phyloP scores from a whole-genome alignment of 345 rosid genomes.

The Brassica nigra region DNA sequence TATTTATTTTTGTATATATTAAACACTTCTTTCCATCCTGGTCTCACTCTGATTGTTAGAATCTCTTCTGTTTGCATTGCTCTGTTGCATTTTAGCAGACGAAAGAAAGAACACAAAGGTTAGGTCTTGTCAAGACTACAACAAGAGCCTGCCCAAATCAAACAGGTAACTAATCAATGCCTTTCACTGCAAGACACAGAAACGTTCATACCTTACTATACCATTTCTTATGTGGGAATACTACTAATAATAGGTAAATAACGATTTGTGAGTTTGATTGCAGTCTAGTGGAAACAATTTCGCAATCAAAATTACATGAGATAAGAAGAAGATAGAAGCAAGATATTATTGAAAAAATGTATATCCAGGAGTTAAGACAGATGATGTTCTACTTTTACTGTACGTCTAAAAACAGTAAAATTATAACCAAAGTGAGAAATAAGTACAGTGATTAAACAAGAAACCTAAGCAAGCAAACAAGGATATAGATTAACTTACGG shows the following conservation, averaged over 20 bases:
- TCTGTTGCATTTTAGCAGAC: no score
- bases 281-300: neutral
- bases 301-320: neutral
- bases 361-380: neutral
- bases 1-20: no score
- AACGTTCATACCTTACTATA: no score
- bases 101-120: no score
- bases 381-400: neutral
- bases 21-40: no score
- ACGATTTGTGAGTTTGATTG: neutral
- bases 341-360: conserved; percentile 7
- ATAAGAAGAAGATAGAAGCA: neutral
- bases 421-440: neutral
- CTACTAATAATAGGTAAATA: neutral
- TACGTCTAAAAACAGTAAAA: conserved; percentile 1
- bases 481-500: conserved; percentile 49
- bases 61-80: no score
- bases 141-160: no score
- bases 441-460: neutral
- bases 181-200: no score
- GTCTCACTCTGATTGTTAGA: no score
- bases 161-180: no score
- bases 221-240: no score
- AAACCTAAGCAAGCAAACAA: neutral
- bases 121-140: no score